Percentiles rank a stretch among this genome's conserved stretches.
Conservation (phyloP, 768 basidiomycete genomes). For the Boletus coccyginus region DNA sequence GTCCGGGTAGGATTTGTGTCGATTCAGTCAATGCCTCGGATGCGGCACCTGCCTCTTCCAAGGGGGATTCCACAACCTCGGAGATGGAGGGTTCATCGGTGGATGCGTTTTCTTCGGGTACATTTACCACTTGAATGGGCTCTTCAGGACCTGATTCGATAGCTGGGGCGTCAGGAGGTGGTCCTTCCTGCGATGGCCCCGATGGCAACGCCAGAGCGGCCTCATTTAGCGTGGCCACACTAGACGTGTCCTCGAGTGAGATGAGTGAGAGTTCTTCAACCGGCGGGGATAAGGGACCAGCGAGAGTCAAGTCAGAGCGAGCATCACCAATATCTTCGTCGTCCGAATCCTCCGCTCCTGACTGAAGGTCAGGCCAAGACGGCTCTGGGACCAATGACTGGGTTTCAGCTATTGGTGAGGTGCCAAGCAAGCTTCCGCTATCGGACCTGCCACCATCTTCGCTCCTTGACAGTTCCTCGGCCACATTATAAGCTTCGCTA, state of each 20-base stretch:
- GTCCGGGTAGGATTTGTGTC: neutral
- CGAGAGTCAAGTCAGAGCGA: constrained; percentile 18
- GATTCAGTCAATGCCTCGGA: constrained; percentile 7
- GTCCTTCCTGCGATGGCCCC: neutral
- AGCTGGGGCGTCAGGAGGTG: neutral
- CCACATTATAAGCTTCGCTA: constrained; percentile 40
- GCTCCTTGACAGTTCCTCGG: constrained; percentile 37
- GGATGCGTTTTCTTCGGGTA: neutral
- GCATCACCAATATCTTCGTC: constrained; percentile 25
- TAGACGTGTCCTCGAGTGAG: constrained; percentile 21
- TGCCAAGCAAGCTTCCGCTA: constrained; percentile 5
- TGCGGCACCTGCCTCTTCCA: constrained; percentile 6
- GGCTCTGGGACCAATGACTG: constrained; percentile 1
- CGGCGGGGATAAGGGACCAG: constrained; percentile 26
- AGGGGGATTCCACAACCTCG: constrained; percentile 1
- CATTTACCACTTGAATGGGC: neutral
- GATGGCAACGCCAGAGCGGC: neutral
- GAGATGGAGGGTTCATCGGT: constrained; percentile 1
- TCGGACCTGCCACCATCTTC: constrained; percentile 4
- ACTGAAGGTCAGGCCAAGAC: constrained; percentile 13
- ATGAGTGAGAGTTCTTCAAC: constrained; percentile 27
- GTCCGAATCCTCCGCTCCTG: constrained; percentile 17
- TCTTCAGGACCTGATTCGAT: constrained; percentile 13
- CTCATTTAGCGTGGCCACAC: neutral
- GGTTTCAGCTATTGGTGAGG: constrained; percentile 12